Evolutionary conservation across 2,329 filamentous ascomycete species (phyloP), one percentile per base, ranked within the genome.

Genomic region (Verticillium dahliae): DNA sequence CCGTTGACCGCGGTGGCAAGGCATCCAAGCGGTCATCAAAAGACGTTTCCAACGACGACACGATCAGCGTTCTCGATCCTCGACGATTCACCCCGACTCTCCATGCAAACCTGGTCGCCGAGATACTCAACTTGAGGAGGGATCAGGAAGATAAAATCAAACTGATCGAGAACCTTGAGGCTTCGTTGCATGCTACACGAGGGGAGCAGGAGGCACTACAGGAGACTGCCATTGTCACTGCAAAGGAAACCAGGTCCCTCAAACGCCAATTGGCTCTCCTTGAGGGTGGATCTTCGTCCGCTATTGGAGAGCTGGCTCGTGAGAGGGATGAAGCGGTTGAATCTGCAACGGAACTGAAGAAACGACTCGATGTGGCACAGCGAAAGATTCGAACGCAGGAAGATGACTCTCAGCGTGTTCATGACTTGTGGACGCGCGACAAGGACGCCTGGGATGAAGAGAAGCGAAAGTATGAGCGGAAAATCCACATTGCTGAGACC

Each of bases 21-120:
- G 73, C 71, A 27, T 76, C 75, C 9, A 84, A 84, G 65, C 75
- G 85, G 68, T 77, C 80, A 22, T 83, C 84, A 14, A 79, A 81
- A 62, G 87, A 91, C 71, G 74, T 85, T 31, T 76, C 79, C 27
- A 83, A 77, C 60, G 87, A 94, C 66, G 90, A 94, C 65, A 85
- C 79, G 55, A 86, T 92, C 62, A 83, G 85, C 67, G 87, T 92
- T 27, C 80, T 97, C 35, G 95, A 99, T 71, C 92, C 95, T 3
- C 87, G 94, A 61, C 86, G 95, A 41, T 97, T 99, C 71, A 99
- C 95, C 0, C 95, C 95, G 1, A 98, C 93, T 0, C 78, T 99
- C 11, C 95, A 98, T 73, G 95, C 95, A 9, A 97, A 91, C 58
- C 80, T 99, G 6, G 94, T 99, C 1, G 94, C 94, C 0, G 95